phyloP scores from a whole-genome alignment of 768 basidiomycete species.

The Calocera cornea region DNA sequence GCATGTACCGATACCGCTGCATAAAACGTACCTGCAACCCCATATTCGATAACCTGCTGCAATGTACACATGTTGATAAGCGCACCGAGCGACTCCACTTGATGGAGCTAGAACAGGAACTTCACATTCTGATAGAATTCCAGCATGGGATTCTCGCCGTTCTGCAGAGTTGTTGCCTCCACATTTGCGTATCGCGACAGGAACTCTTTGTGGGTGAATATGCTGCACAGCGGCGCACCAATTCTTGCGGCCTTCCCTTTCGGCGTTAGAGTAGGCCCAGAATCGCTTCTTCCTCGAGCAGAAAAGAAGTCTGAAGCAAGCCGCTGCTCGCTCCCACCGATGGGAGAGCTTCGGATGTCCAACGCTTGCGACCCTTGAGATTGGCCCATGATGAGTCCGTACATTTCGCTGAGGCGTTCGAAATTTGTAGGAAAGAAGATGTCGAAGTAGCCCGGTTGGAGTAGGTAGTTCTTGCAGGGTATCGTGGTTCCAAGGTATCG shows the following conservation, averaged over 20 bases:
- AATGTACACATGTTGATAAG: background rate
- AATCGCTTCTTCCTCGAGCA: conserved; percentile 7
- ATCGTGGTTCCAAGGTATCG: conserved; percentile 72
- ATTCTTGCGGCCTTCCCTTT: conserved; percentile 37
- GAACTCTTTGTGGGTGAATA: conserved; percentile 83
- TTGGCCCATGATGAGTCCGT: conserved; percentile 58
- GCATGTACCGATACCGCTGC: background rate
- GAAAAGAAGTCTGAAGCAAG: conserved; percentile 16
- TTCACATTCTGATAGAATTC: conserved; percentile 90
- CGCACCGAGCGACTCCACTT: background rate
- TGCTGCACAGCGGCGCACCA: conserved; percentile 65
- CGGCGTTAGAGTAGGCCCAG: background rate
- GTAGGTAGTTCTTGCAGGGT: conserved; percentile 78
- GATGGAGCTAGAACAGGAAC: conserved; percentile 52
- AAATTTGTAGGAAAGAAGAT: conserved; percentile 98
- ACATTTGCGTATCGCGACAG: conserved; percentile 72
- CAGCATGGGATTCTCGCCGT: conserved; percentile 79
- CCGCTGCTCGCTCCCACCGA: conserved; percentile 14
- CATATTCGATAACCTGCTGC: background rate
- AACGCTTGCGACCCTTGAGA: background rate
- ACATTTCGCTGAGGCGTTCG: conserved; percentile 71
- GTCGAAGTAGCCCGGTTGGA: conserved; percentile 92
- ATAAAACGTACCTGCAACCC: background rate
- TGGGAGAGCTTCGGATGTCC: conserved; percentile 8
- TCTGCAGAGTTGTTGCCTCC: conserved; percentile 51